These are phyloP conservation scores for Quercus lobata DNA, from an alignment of 331 rosid genomes.

Conservation along the genomic window DNA sequence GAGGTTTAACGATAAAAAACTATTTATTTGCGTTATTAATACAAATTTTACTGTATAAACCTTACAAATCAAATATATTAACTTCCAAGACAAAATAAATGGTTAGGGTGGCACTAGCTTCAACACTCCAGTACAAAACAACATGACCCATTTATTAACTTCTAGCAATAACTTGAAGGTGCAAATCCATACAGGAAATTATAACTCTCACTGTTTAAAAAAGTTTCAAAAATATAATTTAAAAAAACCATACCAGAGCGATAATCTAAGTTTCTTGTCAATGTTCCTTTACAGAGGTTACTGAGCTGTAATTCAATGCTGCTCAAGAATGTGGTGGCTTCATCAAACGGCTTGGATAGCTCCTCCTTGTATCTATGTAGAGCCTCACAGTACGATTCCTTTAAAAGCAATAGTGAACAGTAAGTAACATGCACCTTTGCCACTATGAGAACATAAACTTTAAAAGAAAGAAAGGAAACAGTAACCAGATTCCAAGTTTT, in stretches of 20 bases:
- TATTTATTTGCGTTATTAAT: neutral
- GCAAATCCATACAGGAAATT: neutral
- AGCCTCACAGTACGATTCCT: constrained; percentile 70
- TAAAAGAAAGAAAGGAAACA: neutral
- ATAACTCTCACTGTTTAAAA: neutral
- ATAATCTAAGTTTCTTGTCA: constrained; percentile 20
- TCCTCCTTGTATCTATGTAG: constrained; percentile 67
- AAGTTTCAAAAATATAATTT: too few species aligned
- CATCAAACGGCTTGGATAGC: constrained; percentile 61
- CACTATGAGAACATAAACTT: neutral
- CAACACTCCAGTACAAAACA: neutral
- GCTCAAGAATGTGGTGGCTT: constrained; percentile 62
- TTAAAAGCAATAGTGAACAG: neutral
- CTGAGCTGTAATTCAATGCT: constrained; percentile 57
- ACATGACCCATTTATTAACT: neutral
- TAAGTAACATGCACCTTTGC: neutral
- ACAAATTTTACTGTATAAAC: neutral
- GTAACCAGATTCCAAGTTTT: neutral
- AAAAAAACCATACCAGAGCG: constrained; percentile 32
- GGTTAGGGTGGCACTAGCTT: neutral
- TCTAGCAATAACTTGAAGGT: neutral
- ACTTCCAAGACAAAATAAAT: neutral
- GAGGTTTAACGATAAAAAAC: neutral
- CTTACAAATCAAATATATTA: neutral
- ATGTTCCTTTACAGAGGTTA: constrained; percentile 65